phyloP scores from a whole-genome alignment of 2,329 filamentous ascomycete genomes.

The Colletotrichum sojae region DNA sequence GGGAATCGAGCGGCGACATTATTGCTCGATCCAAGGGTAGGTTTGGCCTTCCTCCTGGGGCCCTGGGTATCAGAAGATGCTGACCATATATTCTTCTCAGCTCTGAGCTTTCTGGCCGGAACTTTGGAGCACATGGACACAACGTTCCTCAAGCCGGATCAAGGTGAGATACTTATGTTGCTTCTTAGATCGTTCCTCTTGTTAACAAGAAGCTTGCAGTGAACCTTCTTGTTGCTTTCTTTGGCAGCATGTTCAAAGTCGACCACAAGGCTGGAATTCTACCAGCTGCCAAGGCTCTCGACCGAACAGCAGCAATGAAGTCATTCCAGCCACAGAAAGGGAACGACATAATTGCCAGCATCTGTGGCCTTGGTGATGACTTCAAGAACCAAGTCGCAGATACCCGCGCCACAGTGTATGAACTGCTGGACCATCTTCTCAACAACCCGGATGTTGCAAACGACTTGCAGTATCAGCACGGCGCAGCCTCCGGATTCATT shows the following conservation, averaged over 20 bases:
- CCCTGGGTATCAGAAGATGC: background rate
- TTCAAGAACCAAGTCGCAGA: constrained; percentile 67
- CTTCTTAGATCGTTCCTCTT: constrained; percentile 52
- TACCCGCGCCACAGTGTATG: constrained; percentile 67
- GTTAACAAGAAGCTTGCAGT: constrained; percentile 49
- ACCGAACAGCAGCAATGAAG: constrained; percentile 63
- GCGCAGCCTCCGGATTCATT: constrained; percentile 62
- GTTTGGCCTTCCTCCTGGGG: background rate
- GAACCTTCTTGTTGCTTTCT: constrained; percentile 66
- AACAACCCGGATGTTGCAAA: constrained; percentile 57
- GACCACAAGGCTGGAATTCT: constrained; percentile 73
- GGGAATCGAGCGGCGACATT: constrained; percentile 62
- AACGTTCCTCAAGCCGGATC: constrained; percentile 63
- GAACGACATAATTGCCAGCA: constrained; percentile 62
- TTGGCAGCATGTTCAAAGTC: constrained; percentile 70
- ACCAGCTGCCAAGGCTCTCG: constrained; percentile 67
- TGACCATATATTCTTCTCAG: constrained; percentile 48
- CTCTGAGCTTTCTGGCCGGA: constrained; percentile 69
- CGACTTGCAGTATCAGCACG: constrained; percentile 61
- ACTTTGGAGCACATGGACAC: constrained; percentile 65
- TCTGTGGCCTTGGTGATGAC: constrained; percentile 68
- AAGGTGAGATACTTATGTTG: constrained; percentile 55
- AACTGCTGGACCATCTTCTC: constrained; percentile 62
- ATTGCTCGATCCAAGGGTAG: constrained; percentile 68
- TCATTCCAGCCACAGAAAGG: constrained; percentile 65